phyloP scores from a whole-genome alignment of 2,329 filamentous ascomycete genomes.

The Penicillium sp. region DNA sequence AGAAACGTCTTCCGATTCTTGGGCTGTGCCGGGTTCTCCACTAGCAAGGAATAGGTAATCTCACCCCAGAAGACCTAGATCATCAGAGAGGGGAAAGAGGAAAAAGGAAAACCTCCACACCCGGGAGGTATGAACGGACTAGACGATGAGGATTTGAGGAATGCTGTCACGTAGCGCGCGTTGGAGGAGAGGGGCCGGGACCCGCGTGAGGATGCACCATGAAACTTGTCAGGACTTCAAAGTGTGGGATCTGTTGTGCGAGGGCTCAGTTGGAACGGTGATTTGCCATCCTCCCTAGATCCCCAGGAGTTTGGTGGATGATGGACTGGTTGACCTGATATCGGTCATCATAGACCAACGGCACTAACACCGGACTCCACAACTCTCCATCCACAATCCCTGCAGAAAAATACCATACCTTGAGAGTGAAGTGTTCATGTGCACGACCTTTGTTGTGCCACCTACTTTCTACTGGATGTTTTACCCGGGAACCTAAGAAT shows the following conservation, averaged over 20 bases:
- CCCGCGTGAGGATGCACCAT: not conserved
- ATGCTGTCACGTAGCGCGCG: slow-evolving; percentile 15
- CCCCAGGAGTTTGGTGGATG: not conserved
- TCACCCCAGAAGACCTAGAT: too few species aligned
- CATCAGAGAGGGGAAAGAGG: not conserved
- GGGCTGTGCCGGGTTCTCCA: too few species aligned
- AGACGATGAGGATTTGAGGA: slow-evolving; percentile 14
- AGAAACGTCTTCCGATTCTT: slow-evolving; percentile 12
- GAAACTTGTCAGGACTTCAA: slow-evolving; percentile 1
- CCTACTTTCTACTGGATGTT: too few species aligned
- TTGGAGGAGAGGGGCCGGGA: not conserved
- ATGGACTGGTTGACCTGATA: slow-evolving; percentile 8
- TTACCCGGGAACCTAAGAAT: too few species aligned
- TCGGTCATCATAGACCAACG: slow-evolving; percentile 14
- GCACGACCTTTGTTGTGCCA: too few species aligned
- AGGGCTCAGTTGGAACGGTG: slow-evolving; percentile 1
- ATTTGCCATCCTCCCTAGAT: not conserved
- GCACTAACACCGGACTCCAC: slow-evolving; percentile 17
- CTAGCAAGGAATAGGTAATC: too few species aligned
- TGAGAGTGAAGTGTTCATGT: too few species aligned
- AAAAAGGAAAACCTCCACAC: not conserved
- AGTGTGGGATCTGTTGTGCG: slow-evolving; percentile 9
- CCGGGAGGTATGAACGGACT: too few species aligned
- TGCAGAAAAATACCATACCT: slow-evolving; percentile 9
- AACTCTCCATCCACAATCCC: slow-evolving; percentile 17